Percentiles rank a stretch among this genome's conserved stretches.
Conservation (phyloP, 139 green algal genomes). For the Chlamydomonas eustigma region DNA sequence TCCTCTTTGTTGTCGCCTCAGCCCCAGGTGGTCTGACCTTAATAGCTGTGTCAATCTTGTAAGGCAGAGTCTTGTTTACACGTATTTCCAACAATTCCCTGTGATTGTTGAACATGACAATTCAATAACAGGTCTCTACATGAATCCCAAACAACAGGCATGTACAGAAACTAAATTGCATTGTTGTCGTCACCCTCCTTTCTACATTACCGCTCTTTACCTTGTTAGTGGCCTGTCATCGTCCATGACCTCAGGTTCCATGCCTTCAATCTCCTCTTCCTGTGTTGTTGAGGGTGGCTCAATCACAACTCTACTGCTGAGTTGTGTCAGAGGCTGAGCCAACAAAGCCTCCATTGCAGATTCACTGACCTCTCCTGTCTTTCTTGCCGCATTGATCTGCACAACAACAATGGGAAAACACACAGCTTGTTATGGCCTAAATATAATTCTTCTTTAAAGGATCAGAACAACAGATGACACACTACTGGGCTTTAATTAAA, state of each 20-base stretch:
- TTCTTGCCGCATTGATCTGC: conserved; percentile 12
- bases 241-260: conserved; percentile 22
- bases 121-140: neutral
- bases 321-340: conserved; percentile 30
- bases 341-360: conserved; percentile 34
- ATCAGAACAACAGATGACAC: no score
- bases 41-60: conserved; percentile 45
- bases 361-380: conserved; percentile 16
- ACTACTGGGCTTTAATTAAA: no score
- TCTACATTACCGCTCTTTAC: neutral
- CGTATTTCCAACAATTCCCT: conserved; percentile 30
- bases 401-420: no score
- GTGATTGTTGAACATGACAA: neutral
- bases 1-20: conserved; percentile 7
- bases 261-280: conserved; percentile 35
- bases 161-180: neutral
- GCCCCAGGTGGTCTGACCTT: conserved; percentile 34
- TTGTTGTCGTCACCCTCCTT: neutral
- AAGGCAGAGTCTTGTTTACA: conserved; percentile 34
- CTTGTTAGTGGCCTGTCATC: conserved; percentile 34
- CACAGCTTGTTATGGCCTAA: no score
- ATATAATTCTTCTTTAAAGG: no score
- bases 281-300: conserved; percentile 44
- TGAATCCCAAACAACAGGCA: no score
- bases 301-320: conserved; percentile 41